Base-by-base conservation (phyloP, 352 stramenopile genomes). In the Paralagenidium karlingii region DNA sequence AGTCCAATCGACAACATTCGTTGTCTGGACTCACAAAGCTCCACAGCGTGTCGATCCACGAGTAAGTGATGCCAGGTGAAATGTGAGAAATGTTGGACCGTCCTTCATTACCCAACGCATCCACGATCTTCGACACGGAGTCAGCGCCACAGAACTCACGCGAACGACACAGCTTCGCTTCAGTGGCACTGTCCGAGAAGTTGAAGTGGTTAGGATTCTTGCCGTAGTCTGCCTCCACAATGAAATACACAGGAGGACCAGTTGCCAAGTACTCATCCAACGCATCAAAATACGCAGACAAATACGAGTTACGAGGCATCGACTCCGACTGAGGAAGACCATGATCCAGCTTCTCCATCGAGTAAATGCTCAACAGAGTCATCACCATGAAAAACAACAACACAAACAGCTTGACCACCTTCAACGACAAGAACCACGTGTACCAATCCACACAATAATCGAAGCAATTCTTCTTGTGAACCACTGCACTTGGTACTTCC, bases 21-120 rank as follows among this genome's bases (percentile, higher is more conserved):
- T 33, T 78, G 25, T 71, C 56, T 8, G 68, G 53, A 10, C 65
- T 60, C 29, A 73, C 48, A 51, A 85, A 87, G 6, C 47, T 29
- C 70, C 70, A 85, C 49, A 84, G 82, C 40, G 84, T 63, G 50
- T 87, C 74, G 15, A 85, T 49, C 74, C 74, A 87, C 25, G 74
- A 87, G 22, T 58, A 60, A 45, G 71, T 63, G 22, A 69, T 47
- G 18, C 54, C 55, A 2, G 58, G 48, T 36, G 61, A 67, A 28
- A 83, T 60, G 43, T 62, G 70, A 12, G 68, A 69, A 6, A 71
- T 40, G 25, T 51, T 57, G 10, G 47, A 50, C n/a, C 61, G 42
- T 5, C 32, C 43, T 22, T 61, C 38, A 16, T 63, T 63, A 15
- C 52, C 48, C 9, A 83, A 46, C 5, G 59, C 47, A 22, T 56